These are phyloP conservation scores for Crithidia expoeki DNA, from an alignment of 208 protist genomes.

Conservation along the genomic window DNA sequence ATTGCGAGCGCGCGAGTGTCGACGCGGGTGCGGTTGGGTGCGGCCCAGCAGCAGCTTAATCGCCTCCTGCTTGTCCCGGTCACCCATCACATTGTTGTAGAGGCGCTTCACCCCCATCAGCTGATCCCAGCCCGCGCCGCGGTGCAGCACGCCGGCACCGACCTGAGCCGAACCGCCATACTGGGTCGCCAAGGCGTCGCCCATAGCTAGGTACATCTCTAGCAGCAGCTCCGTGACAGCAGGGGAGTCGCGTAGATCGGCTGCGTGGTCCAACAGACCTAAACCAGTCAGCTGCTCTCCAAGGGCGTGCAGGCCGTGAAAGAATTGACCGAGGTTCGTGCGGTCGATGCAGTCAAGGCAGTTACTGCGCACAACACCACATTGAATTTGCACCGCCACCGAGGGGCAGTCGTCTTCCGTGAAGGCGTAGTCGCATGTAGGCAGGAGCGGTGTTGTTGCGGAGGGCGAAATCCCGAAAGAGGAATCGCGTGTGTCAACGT, in stretches of 20 bases:
- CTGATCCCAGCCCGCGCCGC: conserved; percentile 85
- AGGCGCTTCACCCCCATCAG: conserved; percentile 86
- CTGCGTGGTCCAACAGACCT: conserved; percentile 41
- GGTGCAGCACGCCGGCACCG: conserved; percentile 81
- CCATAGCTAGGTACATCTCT: conserved; percentile 81
- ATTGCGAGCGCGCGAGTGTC: conserved; percentile 24
- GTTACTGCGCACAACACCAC: conserved; percentile 95
- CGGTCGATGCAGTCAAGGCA: conserved; percentile 98
- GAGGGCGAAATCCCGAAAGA: background rate
- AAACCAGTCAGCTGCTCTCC: conserved; percentile 68
- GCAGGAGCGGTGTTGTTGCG: background rate
- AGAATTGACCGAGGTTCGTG: conserved; percentile 96
- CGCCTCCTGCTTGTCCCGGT: conserved; percentile 75
- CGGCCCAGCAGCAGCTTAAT: conserved; percentile 88
- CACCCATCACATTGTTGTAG: conserved; percentile 86
- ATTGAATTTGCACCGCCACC: conserved; percentile 49
- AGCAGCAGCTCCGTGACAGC: conserved; percentile 65
- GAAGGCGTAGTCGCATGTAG: background rate
- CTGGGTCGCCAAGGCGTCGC: conserved; percentile 85
- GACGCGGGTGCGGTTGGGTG: conserved; percentile 48
- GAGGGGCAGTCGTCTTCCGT: background rate
- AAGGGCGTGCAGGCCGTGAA: conserved; percentile 86
- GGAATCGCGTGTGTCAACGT: too few species aligned
- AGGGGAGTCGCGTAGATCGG: conserved; percentile 45
- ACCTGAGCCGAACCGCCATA: conserved; percentile 91